Base-by-base conservation (phyloP, 768 basidiomycete genomes). In the Lactarius sp. region DNA sequence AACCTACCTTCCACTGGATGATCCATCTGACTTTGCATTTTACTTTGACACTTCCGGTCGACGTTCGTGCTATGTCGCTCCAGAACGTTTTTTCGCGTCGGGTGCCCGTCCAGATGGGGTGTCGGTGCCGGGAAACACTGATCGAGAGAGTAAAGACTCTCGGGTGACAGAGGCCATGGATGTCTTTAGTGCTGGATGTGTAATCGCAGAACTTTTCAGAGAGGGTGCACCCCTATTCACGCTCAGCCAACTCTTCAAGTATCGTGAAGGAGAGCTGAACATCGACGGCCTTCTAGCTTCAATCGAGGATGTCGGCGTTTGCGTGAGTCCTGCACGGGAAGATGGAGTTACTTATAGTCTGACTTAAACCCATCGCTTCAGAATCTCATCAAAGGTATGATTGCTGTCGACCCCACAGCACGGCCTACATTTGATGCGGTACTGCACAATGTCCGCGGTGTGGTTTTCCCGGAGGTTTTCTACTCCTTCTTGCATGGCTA, bases 11-110 rank as follows among this genome's bases (percentile, higher is more conserved):
- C 97, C 97, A 0, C 82, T 98, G 50, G 94, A 99, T 71, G 95
- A 98, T 72, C 97, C 97, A 4, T 86, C 95, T 8, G 94, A 96
- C 76, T 99, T 98, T 74, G 95, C 94, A 4, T 97, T 94, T 79
- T 99, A 87, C 80, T 98, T 95, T 74, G 97, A 99, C 75, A 94
- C 93, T 4, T 94, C 92, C 13, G 92, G 93, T 2, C 81, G 94
- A 7, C 83, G 96, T 12, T 95, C 92, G 1, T 99, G 97, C 73
- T 98, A 98, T 71, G 79, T 99, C 62, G 97, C 97, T 0, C 97
- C 97, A 0, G 97, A 99, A 70, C 80, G 97, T 10, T 99, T 98
- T 77, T 98, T 90, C 74, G 85, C 88, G 2, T 83, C 88, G 1
- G 80, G 78, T 6, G 79, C 77, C 55, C 87, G 85, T 59, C 85